phyloP scores from a whole-genome alignment of 1,284 basidiomycete species.

The Quambalaria eucalypti region DNA sequence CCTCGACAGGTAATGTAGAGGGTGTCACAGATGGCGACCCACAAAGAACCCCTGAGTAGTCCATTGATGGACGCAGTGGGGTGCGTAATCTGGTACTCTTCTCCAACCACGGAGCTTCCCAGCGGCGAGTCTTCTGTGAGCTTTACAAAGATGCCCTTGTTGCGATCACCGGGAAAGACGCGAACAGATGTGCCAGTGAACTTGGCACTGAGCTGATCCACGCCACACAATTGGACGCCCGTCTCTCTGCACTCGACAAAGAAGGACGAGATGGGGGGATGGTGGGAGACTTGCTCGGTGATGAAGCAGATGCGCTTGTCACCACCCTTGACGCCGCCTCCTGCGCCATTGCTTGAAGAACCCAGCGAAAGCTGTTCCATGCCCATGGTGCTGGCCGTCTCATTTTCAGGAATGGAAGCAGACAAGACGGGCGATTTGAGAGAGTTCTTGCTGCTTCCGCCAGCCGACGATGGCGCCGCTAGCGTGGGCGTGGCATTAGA shows the following conservation, averaged over 20 bases:
- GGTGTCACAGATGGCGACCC: conserved; percentile 70
- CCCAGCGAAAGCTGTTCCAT: neutral
- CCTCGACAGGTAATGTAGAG: conserved; percentile 74
- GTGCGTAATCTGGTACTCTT: conserved; percentile 64
- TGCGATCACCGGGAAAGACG: conserved; percentile 57
- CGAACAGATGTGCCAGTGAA: conserved; percentile 30
- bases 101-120: conserved; percentile 20
- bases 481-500: neutral
- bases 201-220: conserved; percentile 81
- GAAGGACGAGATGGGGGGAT: conserved; percentile 86
- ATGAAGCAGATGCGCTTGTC: conserved; percentile 28
- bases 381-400: neutral
- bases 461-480: neutral
- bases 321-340: conserved; percentile 4
- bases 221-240: conserved; percentile 33
- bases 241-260: conserved; percentile 37
- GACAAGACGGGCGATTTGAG: neutral
- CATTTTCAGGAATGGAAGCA: neutral
- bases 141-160: conserved; percentile 65
- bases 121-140: conserved; percentile 16
- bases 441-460: neutral
- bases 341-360: too few species aligned
- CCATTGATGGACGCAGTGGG: conserved; percentile 84
- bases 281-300: conserved; percentile 67
- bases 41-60: conserved; percentile 77